These are phyloP conservation scores for Leccinum arenicola DNA, from an alignment of 768 basidiomycete species.

Conservation along the genomic window DNA sequence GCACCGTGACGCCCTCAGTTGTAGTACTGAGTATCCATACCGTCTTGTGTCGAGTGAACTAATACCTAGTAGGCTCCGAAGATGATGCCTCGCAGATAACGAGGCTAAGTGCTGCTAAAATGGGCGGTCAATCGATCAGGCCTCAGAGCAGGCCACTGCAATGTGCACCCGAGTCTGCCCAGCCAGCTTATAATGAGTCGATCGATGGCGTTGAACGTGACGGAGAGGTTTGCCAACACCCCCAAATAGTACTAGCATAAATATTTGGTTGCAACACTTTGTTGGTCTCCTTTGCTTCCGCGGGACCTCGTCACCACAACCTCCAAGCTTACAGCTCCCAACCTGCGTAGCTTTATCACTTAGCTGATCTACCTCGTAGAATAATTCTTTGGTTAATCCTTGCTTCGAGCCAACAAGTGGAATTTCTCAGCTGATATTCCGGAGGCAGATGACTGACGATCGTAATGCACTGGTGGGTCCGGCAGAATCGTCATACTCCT, in stretches of 20 bases:
- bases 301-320: not conserved
- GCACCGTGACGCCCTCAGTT: no score
- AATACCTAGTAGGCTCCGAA: no score
- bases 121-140: no score
- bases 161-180: no score
- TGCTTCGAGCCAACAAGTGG: not conserved
- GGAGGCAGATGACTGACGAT: slow-evolving; percentile 25
- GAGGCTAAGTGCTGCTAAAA: no score
- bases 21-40: no score
- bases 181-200: no score
- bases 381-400: not conserved
- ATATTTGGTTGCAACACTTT: not conserved
- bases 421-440: not conserved
- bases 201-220: no score
- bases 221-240: no score
- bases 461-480: slow-evolving; percentile 29
- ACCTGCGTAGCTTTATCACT: not conserved
- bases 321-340: not conserved
- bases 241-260: not conserved
- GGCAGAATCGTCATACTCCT: not conserved
- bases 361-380: not conserved
- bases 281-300: not conserved
- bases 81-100: no score
- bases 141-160: no score
- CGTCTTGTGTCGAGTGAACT: no score